Evolutionary conservation across 257 asterid genomes (phyloP).

Genomic region (Solanum infundibuliforme): DNA sequence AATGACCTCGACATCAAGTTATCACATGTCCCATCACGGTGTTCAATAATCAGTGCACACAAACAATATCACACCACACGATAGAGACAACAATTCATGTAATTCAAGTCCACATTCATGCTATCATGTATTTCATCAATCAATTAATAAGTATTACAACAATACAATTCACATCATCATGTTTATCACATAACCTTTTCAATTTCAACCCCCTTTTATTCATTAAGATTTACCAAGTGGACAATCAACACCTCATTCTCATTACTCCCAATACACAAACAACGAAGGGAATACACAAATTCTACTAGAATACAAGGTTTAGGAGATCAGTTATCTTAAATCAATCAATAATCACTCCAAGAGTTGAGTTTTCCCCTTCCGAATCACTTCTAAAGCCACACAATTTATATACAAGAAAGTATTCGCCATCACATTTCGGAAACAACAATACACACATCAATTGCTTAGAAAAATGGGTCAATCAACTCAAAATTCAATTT

Average conservation of each 20-base stretch:
- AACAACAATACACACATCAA: neutral
- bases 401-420: neutral
- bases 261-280: too few species aligned
- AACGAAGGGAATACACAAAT: too few species aligned
- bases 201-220: neutral
- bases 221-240: neutral
- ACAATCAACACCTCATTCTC: neutral
- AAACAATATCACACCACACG: neutral
- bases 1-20: neutral
- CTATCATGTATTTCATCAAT: neutral
- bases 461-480: too few species aligned
- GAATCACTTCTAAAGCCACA: neutral
- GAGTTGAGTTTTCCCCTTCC: neutral
- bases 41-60: neutral
- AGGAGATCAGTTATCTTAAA: neutral
- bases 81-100: neutral
- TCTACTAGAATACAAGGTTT: neutral
- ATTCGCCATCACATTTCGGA: neutral
- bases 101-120: neutral
- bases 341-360: neutral
- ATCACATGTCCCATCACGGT: too few species aligned
- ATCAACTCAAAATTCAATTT: neutral
- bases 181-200: neutral
- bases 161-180: neutral
- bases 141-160: neutral